These are phyloP conservation scores for Aegle marmelos DNA, from an alignment of 345 rosid genomes.

Conservation along the genomic window DNA sequence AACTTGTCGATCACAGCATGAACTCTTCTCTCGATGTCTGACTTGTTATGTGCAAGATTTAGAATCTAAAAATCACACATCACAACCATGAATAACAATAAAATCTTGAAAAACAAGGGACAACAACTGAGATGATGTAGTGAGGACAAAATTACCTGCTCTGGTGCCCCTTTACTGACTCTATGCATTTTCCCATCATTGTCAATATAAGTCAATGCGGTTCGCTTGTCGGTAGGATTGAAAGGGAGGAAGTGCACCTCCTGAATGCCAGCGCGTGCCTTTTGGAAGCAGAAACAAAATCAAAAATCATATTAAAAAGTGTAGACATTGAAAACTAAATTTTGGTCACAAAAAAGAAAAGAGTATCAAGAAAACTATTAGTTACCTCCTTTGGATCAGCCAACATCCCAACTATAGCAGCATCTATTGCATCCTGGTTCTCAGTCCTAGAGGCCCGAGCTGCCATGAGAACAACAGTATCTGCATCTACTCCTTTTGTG, in stretches of 20 bases:
- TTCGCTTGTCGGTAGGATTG: constrained; percentile 97
- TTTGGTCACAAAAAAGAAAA: not conserved
- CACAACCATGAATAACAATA: constrained; percentile 17
- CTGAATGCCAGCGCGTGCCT: constrained; percentile 96
- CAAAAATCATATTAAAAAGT: not conserved
- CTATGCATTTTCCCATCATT: constrained; percentile 84
- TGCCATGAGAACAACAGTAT: constrained; percentile 88
- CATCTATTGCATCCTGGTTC: constrained; percentile 96
- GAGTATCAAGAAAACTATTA: not conserved
- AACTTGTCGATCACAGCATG: constrained; percentile 94
- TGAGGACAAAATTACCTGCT: constrained; percentile 57
- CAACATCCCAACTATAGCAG: constrained; percentile 93
- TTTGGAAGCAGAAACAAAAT: constrained; percentile 14
- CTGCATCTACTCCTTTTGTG: constrained; percentile 86
- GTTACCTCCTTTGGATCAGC: constrained; percentile 98
- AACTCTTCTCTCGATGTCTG: constrained; percentile 87
- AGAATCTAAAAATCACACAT: constrained; percentile 58
- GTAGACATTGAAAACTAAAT: not conserved
- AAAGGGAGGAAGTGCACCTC: constrained; percentile 98
- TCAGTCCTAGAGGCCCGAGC: constrained; percentile 92
- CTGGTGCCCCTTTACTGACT: constrained; percentile 99
- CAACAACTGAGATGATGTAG: not conserved
- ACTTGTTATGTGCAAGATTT: constrained; percentile 80
- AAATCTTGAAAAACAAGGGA: not conserved
- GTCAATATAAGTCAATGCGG: constrained; percentile 85